Percentiles rank a stretch among this genome's conserved stretches.
phyloP scores from a whole-genome alignment of 2,329 filamentous ascomycete genomes.

The Cladosporium sp. region DNA sequence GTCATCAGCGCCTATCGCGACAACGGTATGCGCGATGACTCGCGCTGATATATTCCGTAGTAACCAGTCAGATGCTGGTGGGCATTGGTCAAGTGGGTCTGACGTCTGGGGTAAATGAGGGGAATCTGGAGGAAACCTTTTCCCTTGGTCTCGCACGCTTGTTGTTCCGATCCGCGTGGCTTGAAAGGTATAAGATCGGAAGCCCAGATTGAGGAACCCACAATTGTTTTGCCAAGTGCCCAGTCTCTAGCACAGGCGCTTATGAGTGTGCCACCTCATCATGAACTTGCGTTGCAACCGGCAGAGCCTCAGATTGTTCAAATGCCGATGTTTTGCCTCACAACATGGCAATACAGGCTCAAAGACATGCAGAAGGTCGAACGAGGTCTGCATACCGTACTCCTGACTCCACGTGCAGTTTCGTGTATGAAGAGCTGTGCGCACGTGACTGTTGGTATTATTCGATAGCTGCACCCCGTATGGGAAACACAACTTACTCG shows the following conservation, averaged over 20 bases:
- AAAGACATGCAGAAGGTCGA: not conserved
- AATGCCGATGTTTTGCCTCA: not conserved
- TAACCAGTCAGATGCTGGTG: not conserved
- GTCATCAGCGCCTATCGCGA: not conserved
- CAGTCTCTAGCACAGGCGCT: not conserved
- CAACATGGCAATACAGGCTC: not conserved
- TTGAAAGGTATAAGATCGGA: slow-evolving; percentile 7
- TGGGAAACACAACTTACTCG: too few species aligned
- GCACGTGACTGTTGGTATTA: too few species aligned
- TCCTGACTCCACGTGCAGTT: not conserved
- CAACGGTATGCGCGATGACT: not conserved
- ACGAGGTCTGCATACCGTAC: not conserved
- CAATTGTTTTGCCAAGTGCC: not conserved
- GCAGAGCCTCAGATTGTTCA: not conserved
- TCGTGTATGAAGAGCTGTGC: not conserved
- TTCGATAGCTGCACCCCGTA: too few species aligned
- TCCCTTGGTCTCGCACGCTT: not conserved
- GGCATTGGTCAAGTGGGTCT: not conserved
- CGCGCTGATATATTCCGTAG: not conserved
- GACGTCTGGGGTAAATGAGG: not conserved
- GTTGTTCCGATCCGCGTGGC: not conserved
- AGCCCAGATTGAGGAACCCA: slow-evolving; percentile 11
- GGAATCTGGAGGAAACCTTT: not conserved
- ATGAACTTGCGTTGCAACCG: not conserved
- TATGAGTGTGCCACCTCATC: too few species aligned